Evolutionary conservation across 2,329 filamentous ascomycete species (phyloP).

Genomic region (Diaporthe eres): DNA sequence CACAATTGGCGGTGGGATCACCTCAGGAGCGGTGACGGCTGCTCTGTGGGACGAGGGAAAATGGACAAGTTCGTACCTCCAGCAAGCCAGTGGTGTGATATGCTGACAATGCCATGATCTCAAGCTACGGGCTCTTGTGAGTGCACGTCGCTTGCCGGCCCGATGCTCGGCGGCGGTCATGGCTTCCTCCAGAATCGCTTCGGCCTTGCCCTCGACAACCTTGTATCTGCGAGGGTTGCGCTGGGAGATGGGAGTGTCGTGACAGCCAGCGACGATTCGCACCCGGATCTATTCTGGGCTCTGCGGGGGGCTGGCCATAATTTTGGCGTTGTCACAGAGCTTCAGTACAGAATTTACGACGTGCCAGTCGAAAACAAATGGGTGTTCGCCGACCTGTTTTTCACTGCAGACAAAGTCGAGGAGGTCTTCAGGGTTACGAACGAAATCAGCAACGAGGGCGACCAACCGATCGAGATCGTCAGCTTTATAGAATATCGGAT

Average conservation of each 20-base stretch:
- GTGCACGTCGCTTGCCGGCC: constrained; percentile 58
- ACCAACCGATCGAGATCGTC: constrained; percentile 13
- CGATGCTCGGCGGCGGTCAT: constrained; percentile 49
- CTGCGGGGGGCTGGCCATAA: constrained; percentile 47
- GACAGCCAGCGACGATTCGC: neutral
- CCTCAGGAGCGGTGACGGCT: constrained; percentile 61
- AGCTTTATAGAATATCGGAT: constrained; percentile 44
- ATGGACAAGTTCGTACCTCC: constrained; percentile 48
- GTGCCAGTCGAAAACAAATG: neutral
- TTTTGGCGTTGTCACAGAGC: constrained; percentile 27
- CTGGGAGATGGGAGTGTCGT: constrained; percentile 20
- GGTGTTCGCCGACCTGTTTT: constrained; percentile 8
- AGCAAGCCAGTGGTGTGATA: neutral
- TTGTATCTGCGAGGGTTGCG: constrained; percentile 14
- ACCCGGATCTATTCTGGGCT: constrained; percentile 63
- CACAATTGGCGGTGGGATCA: constrained; percentile 63
- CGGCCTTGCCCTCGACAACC: constrained; percentile 22
- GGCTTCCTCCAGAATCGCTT: constrained; percentile 18
- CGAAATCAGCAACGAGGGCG: neutral
- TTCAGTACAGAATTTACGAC: constrained; percentile 6
- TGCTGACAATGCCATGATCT: neutral
- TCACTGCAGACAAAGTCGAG: constrained; percentile 26
- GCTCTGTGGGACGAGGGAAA: constrained; percentile 64
- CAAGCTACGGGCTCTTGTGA: constrained; percentile 65
- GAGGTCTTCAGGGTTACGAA: constrained; percentile 22